phyloP scores from a whole-genome alignment of 192 early-diverging fungal genomes.

The Paraglomus occultum region DNA sequence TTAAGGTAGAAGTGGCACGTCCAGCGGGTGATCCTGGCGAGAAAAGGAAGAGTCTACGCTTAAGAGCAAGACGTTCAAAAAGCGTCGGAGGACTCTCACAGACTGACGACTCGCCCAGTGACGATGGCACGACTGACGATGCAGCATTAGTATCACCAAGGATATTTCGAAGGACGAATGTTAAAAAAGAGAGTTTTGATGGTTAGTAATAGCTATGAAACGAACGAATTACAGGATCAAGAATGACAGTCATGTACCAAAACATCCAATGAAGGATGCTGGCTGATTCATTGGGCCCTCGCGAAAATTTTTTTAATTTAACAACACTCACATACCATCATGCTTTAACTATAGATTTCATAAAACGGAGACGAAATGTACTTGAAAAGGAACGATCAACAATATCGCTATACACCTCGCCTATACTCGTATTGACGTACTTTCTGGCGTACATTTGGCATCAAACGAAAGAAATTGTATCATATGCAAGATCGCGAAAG shows the following conservation, averaged over 20 bases:
- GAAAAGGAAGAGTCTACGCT: neutral
- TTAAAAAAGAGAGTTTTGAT: slow-evolving; percentile 29
- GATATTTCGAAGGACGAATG: slow-evolving; percentile 22
- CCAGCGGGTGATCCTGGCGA: too few species aligned
- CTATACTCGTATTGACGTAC: slow-evolving; percentile 46
- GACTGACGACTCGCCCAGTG: slow-evolving; percentile 24
- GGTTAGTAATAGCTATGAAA: neutral
- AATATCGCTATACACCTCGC: slow-evolving; percentile 48
- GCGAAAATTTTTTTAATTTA: too few species aligned
- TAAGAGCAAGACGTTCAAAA: slow-evolving; percentile 15
- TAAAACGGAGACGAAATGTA: slow-evolving; percentile 38
- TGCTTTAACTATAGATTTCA: slow-evolving; percentile 37
- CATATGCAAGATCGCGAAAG: slow-evolving; percentile 41
- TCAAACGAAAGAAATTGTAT: slow-evolving; percentile 38
- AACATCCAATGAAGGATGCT: too few species aligned
- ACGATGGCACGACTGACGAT: slow-evolving; percentile 24
- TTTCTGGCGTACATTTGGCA: slow-evolving; percentile 45
- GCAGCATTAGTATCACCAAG: slow-evolving; percentile 16
- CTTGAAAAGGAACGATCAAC: slow-evolving; percentile 42
- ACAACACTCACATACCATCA: too few species aligned
- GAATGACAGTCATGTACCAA: too few species aligned
- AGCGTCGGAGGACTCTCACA: neutral
- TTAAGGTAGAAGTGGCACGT: too few species aligned
- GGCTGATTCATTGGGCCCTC: too few species aligned
- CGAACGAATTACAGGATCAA: too few species aligned